Evolutionary conservation across 331 rosid genomes (phyloP).

Genomic region (Cydonia oblonga): DNA sequence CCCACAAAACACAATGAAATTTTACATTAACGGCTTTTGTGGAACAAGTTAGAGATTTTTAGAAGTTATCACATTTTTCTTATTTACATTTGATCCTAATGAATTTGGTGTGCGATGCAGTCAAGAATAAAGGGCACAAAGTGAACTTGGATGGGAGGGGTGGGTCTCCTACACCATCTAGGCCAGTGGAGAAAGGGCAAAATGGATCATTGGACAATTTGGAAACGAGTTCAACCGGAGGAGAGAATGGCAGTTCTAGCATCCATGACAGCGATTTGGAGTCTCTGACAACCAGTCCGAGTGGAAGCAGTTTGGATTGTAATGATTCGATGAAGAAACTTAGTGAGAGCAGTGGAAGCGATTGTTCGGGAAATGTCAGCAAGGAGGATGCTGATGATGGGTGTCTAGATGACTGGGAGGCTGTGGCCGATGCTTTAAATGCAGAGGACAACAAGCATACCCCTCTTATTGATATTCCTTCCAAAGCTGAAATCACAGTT

Average conservation of each 20-base stretch:
- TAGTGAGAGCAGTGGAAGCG: constrained; percentile 14
- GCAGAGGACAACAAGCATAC: constrained; percentile 15
- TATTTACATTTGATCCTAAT: neutral
- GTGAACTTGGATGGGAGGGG: constrained; percentile 22
- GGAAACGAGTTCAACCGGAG: constrained; percentile 21
- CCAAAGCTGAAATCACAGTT: constrained; percentile 1
- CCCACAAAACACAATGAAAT: no score
- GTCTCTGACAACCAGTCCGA: constrained; percentile 17
- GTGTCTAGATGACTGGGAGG: constrained; percentile 59
- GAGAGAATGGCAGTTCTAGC: constrained; percentile 15
- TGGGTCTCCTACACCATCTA: constrained; percentile 18
- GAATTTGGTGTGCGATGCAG: constrained; percentile 17
- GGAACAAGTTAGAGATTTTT: neutral
- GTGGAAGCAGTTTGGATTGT: constrained; percentile 18
- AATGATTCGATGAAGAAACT: constrained; percentile 25
- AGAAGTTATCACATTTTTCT: neutral
- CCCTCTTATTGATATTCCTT: constrained; percentile 10
- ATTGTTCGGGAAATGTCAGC: constrained; percentile 21
- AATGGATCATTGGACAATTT: constrained; percentile 21
- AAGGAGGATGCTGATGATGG: constrained; percentile 37
- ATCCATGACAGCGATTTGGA: constrained; percentile 14
- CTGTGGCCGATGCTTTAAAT: constrained; percentile 48
- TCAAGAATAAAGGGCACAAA: constrained; percentile 29
- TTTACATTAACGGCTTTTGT: neutral
- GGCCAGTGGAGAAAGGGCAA: constrained; percentile 14